A percentile compares a stretch with the other conserved stretches of the same genome.
Evolutionary conservation across 1,139 yeast species (phyloP).

Genomic region (Yamadazyma dendronema): DNA sequence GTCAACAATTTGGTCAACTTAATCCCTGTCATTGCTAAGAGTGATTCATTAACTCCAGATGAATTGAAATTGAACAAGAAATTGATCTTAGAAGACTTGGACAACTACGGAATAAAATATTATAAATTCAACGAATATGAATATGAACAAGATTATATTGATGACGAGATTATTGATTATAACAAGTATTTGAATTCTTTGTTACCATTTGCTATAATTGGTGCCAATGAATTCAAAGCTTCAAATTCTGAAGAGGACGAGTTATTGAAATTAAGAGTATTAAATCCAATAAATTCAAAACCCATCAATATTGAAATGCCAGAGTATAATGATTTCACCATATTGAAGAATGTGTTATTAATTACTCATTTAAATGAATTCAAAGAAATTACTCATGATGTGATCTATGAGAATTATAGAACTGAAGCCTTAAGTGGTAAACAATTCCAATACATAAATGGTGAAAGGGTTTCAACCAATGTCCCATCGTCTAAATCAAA

Average conservation of each 20-base stretch:
- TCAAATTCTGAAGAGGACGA: slow-evolving; percentile 34
- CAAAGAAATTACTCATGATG: slow-evolving; percentile 66
- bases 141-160: slow-evolving; percentile 46
- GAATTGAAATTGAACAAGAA: slow-evolving; percentile 38
- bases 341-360: slow-evolving; percentile 62
- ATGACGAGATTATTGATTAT: slow-evolving; percentile 49
- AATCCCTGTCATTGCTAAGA: slow-evolving; percentile 43
- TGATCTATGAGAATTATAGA: slow-evolving; percentile 69
- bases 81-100: slow-evolving; percentile 43
- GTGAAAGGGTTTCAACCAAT: slow-evolving; percentile 14
- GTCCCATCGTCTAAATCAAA: slow-evolving; percentile 4
- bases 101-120: slow-evolving; percentile 37
- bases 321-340: slow-evolving; percentile 59
- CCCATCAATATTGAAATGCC: slow-evolving; percentile 55
- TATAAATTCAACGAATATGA: slow-evolving; percentile 51
- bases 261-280: slow-evolving; percentile 36
- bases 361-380: slow-evolving; percentile 80
- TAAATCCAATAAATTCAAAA: slow-evolving; percentile 33
- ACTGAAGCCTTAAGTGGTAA: slow-evolving; percentile 59
- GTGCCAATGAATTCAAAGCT: slow-evolving; percentile 44
- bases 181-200: slow-evolving; percentile 44
- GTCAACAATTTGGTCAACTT: slow-evolving; percentile 43
- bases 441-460: slow-evolving; percentile 40
- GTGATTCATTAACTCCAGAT: slow-evolving; percentile 39
- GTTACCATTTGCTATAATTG: slow-evolving; percentile 43